phyloP scores from a whole-genome alignment of 495 filamentous ascomycete genomes.

The Daldinia vernicosa region DNA sequence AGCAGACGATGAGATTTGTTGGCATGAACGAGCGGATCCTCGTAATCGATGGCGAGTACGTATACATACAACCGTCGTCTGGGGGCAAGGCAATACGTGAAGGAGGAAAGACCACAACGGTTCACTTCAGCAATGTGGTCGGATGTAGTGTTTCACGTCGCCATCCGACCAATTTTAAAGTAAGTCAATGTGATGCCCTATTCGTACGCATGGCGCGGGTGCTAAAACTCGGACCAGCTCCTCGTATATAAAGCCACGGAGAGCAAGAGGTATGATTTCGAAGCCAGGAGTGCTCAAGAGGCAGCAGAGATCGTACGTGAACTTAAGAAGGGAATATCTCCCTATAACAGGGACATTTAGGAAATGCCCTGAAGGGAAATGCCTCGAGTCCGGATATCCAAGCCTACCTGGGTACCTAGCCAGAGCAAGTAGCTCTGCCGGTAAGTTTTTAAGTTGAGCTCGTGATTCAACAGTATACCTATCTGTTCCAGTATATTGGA shows the following conservation, averaged over 20 bases:
- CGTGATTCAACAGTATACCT: not conserved
- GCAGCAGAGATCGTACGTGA: conserved; percentile 91
- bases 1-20: conserved; percentile 93
- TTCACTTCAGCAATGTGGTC: conserved; percentile 91
- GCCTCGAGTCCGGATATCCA: not conserved
- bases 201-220: not conserved
- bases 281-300: conserved; percentile 78
- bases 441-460: conserved; percentile 13
- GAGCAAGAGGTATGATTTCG: conserved; percentile 96
- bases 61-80: conserved; percentile 86
- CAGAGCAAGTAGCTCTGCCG: not conserved
- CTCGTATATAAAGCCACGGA: conserved; percentile 84
- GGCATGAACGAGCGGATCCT: conserved; percentile 83
- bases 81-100: conserved; percentile 65
- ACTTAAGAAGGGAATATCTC: conserved; percentile 76
- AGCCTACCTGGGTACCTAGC: not conserved
- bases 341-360: conserved; percentile 53
- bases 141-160: conserved; percentile 91
- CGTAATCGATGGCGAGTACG: conserved; percentile 92
- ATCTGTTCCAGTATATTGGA: not conserved
- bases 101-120: conserved; percentile 82
- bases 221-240: conserved; percentile 55
- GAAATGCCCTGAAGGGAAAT: not conserved
- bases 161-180: conserved; percentile 91
- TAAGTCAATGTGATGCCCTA: conserved; percentile 43